phyloP scores from a whole-genome alignment of 2,329 filamentous ascomycete species.

The Pestalotiopsis sp. region DNA sequence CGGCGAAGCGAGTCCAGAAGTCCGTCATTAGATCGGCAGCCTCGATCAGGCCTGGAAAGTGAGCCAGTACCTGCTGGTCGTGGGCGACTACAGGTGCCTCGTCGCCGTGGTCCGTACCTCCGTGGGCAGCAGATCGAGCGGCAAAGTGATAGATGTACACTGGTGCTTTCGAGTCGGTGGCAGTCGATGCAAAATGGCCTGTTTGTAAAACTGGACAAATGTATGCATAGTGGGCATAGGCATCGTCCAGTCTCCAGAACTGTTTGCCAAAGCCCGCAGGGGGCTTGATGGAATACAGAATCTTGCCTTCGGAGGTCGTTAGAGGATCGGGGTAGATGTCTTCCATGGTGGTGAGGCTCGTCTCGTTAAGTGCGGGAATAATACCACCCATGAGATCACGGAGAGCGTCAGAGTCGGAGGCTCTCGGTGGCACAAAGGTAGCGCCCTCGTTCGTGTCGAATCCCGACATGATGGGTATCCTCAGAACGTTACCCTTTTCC shows the following conservation, averaged over 20 bases:
- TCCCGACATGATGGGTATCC: conserved; percentile 66
- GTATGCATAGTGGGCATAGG: conserved; percentile 67
- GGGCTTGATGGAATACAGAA: conserved; percentile 40
- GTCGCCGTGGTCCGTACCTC: conserved; percentile 49
- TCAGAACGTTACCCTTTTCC: conserved; percentile 52
- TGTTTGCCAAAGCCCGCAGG: conserved; percentile 48
- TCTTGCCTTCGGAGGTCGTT: conserved; percentile 33
- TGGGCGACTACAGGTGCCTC: conserved; percentile 45
- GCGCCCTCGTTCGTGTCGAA: conserved; percentile 73
- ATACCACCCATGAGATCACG: conserved; percentile 61
- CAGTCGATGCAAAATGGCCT: conserved; percentile 44
- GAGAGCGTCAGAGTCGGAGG: conserved; percentile 53
- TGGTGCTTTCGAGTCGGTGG: conserved; percentile 20
- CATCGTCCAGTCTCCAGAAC: conserved; percentile 59
- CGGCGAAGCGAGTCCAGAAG: conserved; percentile 41
- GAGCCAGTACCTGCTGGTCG: conserved; percentile 36
- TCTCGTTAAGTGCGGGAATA: conserved; percentile 55
- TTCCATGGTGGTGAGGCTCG: conserved; percentile 58
- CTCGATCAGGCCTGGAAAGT: conserved; percentile 36
- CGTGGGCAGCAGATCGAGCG: conserved; percentile 38
- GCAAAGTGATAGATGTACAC: conserved; percentile 64
- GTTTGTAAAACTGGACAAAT: conserved; percentile 65
- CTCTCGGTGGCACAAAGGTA: conserved; percentile 57
- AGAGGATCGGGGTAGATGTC: conserved; percentile 63
- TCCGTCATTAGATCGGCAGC: conserved; percentile 44